Conservation (phyloP, 2,329 filamentous ascomycete species). For the Coleophoma crateriformis region DNA sequence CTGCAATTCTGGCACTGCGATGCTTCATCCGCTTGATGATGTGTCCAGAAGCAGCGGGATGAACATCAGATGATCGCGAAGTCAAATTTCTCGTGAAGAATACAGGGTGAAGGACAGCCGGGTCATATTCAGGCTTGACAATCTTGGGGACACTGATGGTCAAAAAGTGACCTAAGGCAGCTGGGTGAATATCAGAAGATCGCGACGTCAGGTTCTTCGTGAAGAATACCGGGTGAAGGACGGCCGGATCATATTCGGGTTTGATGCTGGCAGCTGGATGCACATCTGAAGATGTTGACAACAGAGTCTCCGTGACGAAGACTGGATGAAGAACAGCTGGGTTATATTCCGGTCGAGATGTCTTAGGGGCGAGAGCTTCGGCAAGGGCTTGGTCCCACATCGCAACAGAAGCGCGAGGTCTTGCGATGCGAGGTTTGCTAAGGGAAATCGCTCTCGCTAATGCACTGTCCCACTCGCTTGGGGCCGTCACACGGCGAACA, state of each 20-base stretch:
- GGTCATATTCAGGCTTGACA: constrained; percentile 1
- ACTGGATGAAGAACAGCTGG: constrained; percentile 15
- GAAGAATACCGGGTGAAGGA: constrained; percentile 14
- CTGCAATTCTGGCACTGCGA: neutral
- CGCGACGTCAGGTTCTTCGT: constrained; percentile 5
- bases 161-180: constrained; percentile 7
- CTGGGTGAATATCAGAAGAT: constrained; percentile 8
- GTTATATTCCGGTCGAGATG: constrained; percentile 5
- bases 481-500: neutral
- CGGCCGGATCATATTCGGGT: constrained; percentile 6
- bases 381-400: neutral
- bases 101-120: constrained; percentile 8
- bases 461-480: neutral
- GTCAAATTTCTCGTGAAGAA: constrained; percentile 6
- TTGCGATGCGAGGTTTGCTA: neutral
- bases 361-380: neutral
- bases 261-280: constrained; percentile 12
- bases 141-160: neutral
- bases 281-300: constrained; percentile 6
- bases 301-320: constrained; percentile 13
- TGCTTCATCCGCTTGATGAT: constrained; percentile 5
- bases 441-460: neutral
- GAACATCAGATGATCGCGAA: constrained; percentile 1
- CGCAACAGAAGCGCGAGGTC: neutral
- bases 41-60: constrained; percentile 11